Conservation (phyloP, 225 moss, liverwort and hornwort genomes). For the Climacium dendroides region DNA sequence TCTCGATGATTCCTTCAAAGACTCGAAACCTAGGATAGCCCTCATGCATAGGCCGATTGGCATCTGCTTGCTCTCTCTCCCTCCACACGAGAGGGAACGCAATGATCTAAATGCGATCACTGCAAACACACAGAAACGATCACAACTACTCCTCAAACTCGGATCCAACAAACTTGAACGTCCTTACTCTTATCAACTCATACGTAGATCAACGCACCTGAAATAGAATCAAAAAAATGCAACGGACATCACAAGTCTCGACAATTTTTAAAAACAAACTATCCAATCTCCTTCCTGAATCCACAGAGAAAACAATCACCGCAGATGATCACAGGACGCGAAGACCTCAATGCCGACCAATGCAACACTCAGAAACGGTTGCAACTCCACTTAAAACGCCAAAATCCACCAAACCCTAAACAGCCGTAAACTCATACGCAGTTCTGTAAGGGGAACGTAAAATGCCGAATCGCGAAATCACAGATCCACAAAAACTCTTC, state of each 20-base stretch:
- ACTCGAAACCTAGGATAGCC: neutral
- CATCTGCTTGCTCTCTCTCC: conserved; percentile 6
- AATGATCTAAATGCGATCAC: neutral
- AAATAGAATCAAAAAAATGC: neutral
- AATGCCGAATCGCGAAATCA: too few species aligned
- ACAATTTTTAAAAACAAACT: neutral
- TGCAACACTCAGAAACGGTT: neutral
- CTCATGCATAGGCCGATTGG: neutral
- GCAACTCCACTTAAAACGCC: neutral
- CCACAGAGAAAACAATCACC: neutral
- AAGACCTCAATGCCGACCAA: neutral
- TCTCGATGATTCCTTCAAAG: neutral
- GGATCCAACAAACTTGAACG: neutral
- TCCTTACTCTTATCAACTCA: neutral
- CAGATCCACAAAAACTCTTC: too few species aligned
- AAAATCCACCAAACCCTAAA: neutral
- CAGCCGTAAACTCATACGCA: neutral
- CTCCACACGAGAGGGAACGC: neutral
- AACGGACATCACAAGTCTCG: neutral
- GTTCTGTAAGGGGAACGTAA: neutral
- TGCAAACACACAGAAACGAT: neutral
- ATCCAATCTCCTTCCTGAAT: neutral
- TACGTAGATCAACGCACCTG: neutral
- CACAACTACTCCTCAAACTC: neutral
- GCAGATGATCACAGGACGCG: neutral